These are phyloP conservation scores for Fagus sylvatica DNA, from an alignment of 306 rosid genomes.

Conservation along the genomic window DNA sequence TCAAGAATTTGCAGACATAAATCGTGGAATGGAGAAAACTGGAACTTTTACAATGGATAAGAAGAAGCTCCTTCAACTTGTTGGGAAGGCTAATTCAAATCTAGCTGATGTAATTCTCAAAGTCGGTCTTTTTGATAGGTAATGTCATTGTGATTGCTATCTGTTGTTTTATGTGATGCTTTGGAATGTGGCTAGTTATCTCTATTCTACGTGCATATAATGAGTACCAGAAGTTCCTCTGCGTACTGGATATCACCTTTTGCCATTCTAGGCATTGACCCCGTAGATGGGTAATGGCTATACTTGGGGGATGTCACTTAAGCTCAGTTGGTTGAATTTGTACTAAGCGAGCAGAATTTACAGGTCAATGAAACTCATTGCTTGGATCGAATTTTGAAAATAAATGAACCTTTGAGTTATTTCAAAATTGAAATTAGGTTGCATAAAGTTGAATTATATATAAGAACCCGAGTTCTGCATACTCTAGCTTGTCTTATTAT, in stretches of 20 bases:
- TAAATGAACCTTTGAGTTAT: not conserved
- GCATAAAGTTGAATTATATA: not conserved
- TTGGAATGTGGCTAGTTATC: not conserved
- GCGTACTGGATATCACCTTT: not conserved
- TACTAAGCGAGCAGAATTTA: not conserved
- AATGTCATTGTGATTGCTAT: conserved; percentile 6
- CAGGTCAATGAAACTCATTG: not conserved
- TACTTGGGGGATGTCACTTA: not conserved
- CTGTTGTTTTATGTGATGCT: not conserved
- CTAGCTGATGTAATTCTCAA: conserved; percentile 93
- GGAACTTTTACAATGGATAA: conserved; percentile 97
- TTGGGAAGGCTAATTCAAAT: conserved; percentile 95
- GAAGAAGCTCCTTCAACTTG: conserved; percentile 95
- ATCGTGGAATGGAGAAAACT: conserved; percentile 96
- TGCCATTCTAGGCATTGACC: not conserved
- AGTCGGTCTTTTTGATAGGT: conserved; percentile 99
- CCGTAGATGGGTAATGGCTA: not conserved
- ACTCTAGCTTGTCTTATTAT: not conserved
- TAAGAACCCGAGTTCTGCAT: not conserved
- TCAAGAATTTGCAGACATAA: conserved; percentile 89
- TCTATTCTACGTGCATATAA: not conserved
- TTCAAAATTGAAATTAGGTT: not conserved
- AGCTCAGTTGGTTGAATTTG: conserved; percentile 3
- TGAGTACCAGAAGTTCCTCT: not conserved
- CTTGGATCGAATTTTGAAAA: not conserved